Conservation (phyloP, 768 basidiomycete species). For the Paxillus ammoniavirescens region DNA sequence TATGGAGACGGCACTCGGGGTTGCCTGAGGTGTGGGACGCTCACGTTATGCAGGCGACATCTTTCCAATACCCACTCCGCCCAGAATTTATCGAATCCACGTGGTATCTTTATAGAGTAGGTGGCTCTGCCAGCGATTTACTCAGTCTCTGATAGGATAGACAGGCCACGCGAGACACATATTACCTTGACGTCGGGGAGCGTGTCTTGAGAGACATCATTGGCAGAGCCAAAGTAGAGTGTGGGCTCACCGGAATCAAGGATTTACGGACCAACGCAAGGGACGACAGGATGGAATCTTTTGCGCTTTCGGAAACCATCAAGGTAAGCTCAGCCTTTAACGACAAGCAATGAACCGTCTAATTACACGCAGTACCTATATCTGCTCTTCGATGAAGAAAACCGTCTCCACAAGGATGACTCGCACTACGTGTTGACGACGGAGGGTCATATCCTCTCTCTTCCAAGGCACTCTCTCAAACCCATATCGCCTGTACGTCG, state of each 20-base stretch:
- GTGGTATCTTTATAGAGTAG: conserved; percentile 88
- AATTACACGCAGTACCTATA: conserved; percentile 72
- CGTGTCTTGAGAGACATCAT: conserved; percentile 75
- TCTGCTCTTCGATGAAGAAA: conserved; percentile 86
- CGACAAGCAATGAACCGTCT: background rate
- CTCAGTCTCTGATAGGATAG: conserved; percentile 1
- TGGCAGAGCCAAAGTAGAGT: conserved; percentile 74
- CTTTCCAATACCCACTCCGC: conserved; percentile 76
- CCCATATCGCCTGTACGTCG: conserved; percentile 58
- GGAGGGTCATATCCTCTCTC: conserved; percentile 85
- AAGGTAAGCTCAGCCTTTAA: conserved; percentile 51
- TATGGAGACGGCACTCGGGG: conserved; percentile 86
- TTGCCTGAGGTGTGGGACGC: conserved; percentile 93
- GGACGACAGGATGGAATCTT: conserved; percentile 97
- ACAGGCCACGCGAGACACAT: conserved; percentile 88
- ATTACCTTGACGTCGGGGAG: conserved; percentile 91
- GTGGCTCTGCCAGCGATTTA: conserved; percentile 18
- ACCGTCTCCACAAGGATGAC: conserved; percentile 68
- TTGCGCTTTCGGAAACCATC: conserved; percentile 89
- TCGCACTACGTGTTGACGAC: conserved; percentile 93
- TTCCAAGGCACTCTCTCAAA: conserved; percentile 54
- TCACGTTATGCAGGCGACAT: conserved; percentile 65
- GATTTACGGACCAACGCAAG: conserved; percentile 75
- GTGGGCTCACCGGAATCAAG: conserved; percentile 80
- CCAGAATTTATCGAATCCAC: conserved; percentile 97